These are phyloP conservation scores for Liriodendron chinense DNA, from an alignment of 164 flowering plant species.

Conservation along the genomic window DNA sequence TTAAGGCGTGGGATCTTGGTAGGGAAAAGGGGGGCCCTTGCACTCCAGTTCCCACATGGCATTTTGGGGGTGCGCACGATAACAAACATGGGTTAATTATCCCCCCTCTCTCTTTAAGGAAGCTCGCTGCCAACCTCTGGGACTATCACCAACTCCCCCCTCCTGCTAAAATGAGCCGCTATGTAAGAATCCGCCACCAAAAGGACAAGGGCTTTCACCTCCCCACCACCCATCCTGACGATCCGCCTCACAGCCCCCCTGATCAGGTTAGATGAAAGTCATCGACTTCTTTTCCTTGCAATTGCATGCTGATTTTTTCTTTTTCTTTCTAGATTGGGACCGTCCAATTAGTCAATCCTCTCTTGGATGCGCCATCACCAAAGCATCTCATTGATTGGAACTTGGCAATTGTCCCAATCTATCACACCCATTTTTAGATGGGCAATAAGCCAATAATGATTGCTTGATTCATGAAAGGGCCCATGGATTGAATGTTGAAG, in stretches of 20 bases:
- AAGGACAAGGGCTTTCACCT: slow-evolving; percentile 32
- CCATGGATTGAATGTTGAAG: no score
- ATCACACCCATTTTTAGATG: no score
- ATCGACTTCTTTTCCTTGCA: background rate
- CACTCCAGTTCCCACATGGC: slow-evolving; percentile 77
- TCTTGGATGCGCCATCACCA: no score
- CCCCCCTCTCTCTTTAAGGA: slow-evolving; percentile 56
- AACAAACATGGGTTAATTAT: slow-evolving; percentile 1
- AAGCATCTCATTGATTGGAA: no score
- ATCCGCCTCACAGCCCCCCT: slow-evolving; percentile 47
- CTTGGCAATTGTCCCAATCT: no score
- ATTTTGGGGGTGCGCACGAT: slow-evolving; percentile 24
- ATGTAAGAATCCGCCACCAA: slow-evolving; percentile 30
- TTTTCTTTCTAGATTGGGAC: no score
- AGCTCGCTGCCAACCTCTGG: slow-evolving; percentile 72
- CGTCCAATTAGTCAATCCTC: no score
- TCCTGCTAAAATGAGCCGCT: slow-evolving; percentile 36
- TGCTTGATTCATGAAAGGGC: no score
- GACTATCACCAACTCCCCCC: slow-evolving; percentile 38
- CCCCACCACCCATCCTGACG: slow-evolving; percentile 29
- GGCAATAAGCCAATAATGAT: no score
- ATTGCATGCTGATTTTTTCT: background rate
- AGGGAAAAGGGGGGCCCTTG: slow-evolving; percentile 56
- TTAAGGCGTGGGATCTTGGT: slow-evolving; percentile 46
- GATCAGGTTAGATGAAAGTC: slow-evolving; percentile 18